These are phyloP conservation scores for Paramyrothecium sp. DNA, from an alignment of 2,329 filamentous ascomycete species.

Conservation along the genomic window DNA sequence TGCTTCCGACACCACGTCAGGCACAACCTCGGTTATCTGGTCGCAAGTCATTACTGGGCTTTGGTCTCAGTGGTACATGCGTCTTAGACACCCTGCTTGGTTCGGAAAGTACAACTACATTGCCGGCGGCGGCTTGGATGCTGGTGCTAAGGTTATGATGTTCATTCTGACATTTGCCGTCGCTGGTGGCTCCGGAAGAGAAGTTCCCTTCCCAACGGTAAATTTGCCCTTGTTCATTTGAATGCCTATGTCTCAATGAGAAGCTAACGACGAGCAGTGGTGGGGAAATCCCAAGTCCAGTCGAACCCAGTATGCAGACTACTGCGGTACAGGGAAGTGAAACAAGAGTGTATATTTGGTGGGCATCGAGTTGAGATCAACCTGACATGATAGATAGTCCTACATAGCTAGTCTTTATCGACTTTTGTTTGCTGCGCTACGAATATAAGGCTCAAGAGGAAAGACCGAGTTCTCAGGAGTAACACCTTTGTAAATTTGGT, in stretches of 20 bases:
- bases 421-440: conserved; percentile 12
- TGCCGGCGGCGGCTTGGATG: conserved; percentile 13
- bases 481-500: conserved; percentile 49
- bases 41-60: neutral
- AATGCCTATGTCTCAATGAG: too few relatives aligned
- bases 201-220: conserved; percentile 11
- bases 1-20: neutral
- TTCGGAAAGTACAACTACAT: conserved; percentile 9
- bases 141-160: conserved; percentile 17
- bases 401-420: too few relatives aligned
- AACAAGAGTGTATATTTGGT: too few relatives aligned
- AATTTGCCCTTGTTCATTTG: too few relatives aligned
- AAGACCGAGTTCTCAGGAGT: conserved; percentile 50
- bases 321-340: neutral
- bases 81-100: conserved; percentile 1
- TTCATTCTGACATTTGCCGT: conserved; percentile 17
- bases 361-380: too few relatives aligned
- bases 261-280: neutral
- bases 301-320: neutral
- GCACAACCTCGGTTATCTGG: neutral
- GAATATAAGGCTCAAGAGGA: conserved; percentile 46
- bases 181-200: conserved; percentile 12
- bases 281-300: neutral
- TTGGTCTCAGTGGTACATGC: neutral
- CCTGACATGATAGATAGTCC: too few relatives aligned